Evolutionary conservation across 257 asterid genomes (phyloP).

Genomic region (Cordia subcordata): DNA sequence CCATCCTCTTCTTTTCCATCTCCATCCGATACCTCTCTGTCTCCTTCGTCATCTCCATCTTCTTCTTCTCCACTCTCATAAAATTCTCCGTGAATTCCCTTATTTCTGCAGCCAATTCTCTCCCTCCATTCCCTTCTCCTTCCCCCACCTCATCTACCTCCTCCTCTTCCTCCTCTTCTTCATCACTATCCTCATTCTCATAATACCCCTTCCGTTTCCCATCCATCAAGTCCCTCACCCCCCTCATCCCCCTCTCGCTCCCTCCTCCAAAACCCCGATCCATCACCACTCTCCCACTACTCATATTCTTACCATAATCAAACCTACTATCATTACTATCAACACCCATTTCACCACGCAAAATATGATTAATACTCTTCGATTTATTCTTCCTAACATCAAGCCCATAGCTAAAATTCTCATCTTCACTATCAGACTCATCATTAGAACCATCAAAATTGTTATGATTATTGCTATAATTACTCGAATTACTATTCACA

Average conservation of each 20-base stretch:
- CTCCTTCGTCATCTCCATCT: slow-evolving; percentile 81
- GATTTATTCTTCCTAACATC: slow-evolving; percentile 38
- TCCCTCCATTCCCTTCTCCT: slow-evolving; percentile 32
- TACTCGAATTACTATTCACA: background rate
- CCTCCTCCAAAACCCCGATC: slow-evolving; percentile 9
- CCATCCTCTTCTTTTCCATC: slow-evolving; percentile 85
- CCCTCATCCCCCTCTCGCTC: slow-evolving; percentile 19
- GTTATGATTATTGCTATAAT: background rate
- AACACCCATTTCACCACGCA: slow-evolving; percentile 23
- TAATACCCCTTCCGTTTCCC: slow-evolving; percentile 33
- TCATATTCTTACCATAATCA: slow-evolving; percentile 4
- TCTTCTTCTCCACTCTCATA: slow-evolving; percentile 72
- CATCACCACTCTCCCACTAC: background rate
- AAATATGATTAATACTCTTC: slow-evolving; percentile 47
- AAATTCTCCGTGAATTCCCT: slow-evolving; percentile 73
- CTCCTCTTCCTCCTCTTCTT: slow-evolving; percentile 22
- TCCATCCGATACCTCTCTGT: slow-evolving; percentile 58
- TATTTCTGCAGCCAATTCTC: slow-evolving; percentile 61
- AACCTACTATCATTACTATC: slow-evolving; percentile 6
- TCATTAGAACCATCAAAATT: slow-evolving; percentile 11
- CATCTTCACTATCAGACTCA: slow-evolving; percentile 46
- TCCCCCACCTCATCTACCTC: slow-evolving; percentile 28
- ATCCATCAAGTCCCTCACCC: slow-evolving; percentile 26
- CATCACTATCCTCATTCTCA: slow-evolving; percentile 29
- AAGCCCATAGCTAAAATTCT: slow-evolving; percentile 22